Base-by-base conservation (phyloP, 2,329 filamentous ascomycete genomes). In the Tothia fuscella region DNA sequence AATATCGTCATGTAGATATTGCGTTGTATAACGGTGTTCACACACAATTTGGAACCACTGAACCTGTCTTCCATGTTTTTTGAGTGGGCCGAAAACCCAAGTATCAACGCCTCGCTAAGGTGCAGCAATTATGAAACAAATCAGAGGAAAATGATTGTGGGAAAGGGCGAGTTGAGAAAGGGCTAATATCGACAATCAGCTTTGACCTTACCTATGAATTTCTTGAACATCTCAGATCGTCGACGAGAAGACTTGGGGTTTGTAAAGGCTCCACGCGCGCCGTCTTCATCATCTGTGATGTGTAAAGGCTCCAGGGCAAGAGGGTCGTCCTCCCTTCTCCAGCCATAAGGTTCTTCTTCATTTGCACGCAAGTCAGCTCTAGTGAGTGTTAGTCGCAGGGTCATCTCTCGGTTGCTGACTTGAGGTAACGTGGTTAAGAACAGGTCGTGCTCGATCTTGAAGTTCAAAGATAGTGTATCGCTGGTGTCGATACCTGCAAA, bases 351-450 rank as follows among this genome's bases (percentile, higher is more conserved):
- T 46, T 79, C 70, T 9, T 80, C 76, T 47, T 89, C 82, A 47
- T 79, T 70, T 4, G 80, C 79, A 31, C 87, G 78, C 36, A 96
- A 70, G 56, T 96, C 89, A 0, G 87, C 84, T 35, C 88, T 72
- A 3, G 91, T 96, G 42, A 96, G 71, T 0, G 89, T 96, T 87
- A 96, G 93, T 37, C 88, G 83, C 37, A 96, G 64, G 3, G 91
- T 96, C 88, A 95, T 95, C 59, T 96, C 88, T 25, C 88, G 74
- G 42, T 76, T 80, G 25, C 72, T 70, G 0, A 70, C 64, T 36
- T 75, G 71, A 9, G 65, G 60, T 50, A 71, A 64, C 6, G 22
- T 40, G 33, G 16, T 43, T 12, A 40, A n/a, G 20, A n/a, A 35
- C 6, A 29, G 33, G 29, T 41, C 30, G 21, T 19, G 16, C 13